phyloP scores from a whole-genome alignment of 2,329 filamentous ascomycete genomes.

The Didymella keratinophila region DNA sequence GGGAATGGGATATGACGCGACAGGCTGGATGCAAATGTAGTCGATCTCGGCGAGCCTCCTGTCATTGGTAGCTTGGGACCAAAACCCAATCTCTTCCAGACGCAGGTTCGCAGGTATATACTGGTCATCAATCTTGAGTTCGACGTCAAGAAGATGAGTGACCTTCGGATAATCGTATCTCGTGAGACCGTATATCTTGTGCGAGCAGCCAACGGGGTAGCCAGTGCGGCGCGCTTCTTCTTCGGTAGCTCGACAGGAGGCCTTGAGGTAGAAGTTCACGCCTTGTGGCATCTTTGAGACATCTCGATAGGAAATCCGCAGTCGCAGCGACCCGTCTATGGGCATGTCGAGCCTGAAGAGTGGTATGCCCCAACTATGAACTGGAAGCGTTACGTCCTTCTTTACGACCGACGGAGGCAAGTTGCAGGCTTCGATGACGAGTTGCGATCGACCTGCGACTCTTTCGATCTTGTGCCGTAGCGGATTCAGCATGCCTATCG shows the following conservation, averaged over 20 bases:
- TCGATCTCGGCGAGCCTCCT: constrained; percentile 27
- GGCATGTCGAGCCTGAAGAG: constrained; percentile 49
- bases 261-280: constrained; percentile 4
- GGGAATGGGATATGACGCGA: background rate
- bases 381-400: background rate
- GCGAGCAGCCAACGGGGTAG: background rate
- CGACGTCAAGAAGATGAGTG: background rate
- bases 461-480: constrained; percentile 30
- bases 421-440: constrained; percentile 30
- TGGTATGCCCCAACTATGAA: constrained; percentile 26
- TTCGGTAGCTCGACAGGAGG: constrained; percentile 1
- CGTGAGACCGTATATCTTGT: background rate
- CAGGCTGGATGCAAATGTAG: constrained; percentile 23
- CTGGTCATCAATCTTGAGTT: background rate
- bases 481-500: constrained; percentile 4
- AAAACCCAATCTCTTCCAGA: constrained; percentile 39
- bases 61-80: constrained; percentile 14
- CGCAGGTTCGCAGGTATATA: constrained; percentile 5
- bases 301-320: constrained; percentile 26
- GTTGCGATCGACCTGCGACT: constrained; percentile 8
- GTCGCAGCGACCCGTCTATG: constrained; percentile 31
- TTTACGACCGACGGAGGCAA: background rate
- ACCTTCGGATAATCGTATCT: background rate
- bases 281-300: background rate
- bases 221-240: background rate